Conservation (phyloP, 805 yeast genomes). For the Clavispora phyllophila region DNA sequence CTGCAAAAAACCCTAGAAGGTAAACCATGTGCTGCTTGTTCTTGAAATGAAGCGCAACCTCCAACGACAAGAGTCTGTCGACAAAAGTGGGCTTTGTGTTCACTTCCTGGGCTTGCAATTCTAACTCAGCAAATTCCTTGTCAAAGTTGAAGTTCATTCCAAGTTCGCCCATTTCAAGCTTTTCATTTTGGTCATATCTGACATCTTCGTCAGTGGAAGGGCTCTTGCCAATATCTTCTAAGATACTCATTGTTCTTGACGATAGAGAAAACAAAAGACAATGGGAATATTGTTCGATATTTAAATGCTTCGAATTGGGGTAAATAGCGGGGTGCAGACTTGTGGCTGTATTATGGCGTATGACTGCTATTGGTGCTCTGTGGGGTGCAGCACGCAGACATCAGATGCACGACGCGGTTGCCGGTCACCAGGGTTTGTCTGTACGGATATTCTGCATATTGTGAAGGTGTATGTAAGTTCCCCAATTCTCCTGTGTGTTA, state of each 20-base stretch:
- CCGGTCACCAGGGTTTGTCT: neutral
- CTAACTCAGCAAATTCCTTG: constrained; percentile 30
- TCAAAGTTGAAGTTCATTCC: constrained; percentile 33
- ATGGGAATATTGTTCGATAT: neutral
- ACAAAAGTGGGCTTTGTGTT: constrained; percentile 28
- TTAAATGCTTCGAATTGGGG: neutral
- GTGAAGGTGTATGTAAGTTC: no score
- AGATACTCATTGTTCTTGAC: constrained; percentile 11
- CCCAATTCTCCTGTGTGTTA: no score
- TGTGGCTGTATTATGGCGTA: neutral
- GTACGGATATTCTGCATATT: neutral
- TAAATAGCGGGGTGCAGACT: neutral
- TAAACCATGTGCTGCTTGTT: constrained; percentile 39
- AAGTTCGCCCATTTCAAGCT: constrained; percentile 22
- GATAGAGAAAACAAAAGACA: neutral
- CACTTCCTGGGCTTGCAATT: constrained; percentile 25
- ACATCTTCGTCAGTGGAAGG: constrained; percentile 9
- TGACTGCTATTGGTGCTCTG: neutral
- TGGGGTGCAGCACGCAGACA: neutral
- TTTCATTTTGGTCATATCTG: constrained; percentile 16
- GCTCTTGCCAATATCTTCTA: constrained; percentile 15
- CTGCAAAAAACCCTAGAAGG: constrained; percentile 52
- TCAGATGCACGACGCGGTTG: neutral
- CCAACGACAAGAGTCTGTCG: constrained; percentile 33
- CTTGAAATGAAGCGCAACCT: constrained; percentile 37